Evolutionary conservation across 2,329 filamentous ascomycete genomes (phyloP).

Genomic region (Beauveria sp.): DNA sequence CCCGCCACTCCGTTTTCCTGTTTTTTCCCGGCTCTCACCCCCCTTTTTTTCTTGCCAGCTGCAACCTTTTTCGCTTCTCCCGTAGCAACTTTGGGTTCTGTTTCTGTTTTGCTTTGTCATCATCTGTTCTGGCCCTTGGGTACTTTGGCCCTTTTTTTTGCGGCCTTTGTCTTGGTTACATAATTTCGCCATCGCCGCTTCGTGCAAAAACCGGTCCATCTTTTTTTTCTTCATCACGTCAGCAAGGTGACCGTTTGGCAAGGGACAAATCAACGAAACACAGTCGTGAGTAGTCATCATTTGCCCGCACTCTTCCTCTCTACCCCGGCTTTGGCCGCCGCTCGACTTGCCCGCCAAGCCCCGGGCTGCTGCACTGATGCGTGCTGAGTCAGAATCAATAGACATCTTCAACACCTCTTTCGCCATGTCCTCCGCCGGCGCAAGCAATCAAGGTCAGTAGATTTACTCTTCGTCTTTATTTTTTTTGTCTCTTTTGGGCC

Average conservation of each 20-base stretch:
- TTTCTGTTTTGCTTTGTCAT: conserved; percentile 7
- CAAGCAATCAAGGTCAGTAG: conserved; percentile 26
- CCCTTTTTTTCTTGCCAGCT: neutral
- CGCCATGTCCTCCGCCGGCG: conserved; percentile 25
- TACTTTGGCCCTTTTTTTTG: neutral
- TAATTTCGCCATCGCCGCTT: conserved; percentile 10
- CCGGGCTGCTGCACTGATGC: conserved; percentile 2
- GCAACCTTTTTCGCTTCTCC: neutral
- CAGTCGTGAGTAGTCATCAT: conserved; percentile 10
- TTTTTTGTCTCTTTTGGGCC: neutral
- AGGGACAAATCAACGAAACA: neutral
- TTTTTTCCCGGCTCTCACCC: neutral
- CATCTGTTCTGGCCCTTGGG: neutral
- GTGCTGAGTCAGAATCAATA: conserved; percentile 28
- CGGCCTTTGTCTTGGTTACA: conserved; percentile 4
- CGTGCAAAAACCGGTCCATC: conserved; percentile 3
- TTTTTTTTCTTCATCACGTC: conserved; percentile 12
- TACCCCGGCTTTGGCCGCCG: neutral
- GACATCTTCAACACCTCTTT: conserved; percentile 22
- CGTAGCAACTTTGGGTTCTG: neutral
- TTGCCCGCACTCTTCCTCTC: neutral
- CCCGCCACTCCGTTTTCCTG: neutral
- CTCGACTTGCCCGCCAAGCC: neutral
- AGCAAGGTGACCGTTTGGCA: neutral
- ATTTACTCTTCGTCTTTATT: conserved; percentile 13